Conservation (phyloP, 495 filamentous ascomycete species). For the Collariella sp. region DNA sequence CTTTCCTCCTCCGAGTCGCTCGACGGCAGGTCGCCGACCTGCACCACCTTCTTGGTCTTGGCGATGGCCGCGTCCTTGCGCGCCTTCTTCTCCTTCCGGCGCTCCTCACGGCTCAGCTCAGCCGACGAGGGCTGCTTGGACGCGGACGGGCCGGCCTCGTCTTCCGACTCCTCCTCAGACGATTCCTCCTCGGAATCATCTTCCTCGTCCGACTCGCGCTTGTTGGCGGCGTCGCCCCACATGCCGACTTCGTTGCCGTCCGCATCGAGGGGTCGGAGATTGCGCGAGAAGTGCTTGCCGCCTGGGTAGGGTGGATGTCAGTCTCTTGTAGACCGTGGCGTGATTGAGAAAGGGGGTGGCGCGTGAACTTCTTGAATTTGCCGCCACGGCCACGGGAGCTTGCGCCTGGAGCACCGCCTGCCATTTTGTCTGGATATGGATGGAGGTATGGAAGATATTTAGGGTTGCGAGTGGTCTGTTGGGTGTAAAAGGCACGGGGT, state of each 20-base stretch:
- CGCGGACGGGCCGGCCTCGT: conserved; percentile 21
- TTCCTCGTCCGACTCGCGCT: conserved; percentile 43
- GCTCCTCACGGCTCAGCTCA: conserved; percentile 71
- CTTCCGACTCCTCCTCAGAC: conserved; percentile 25
- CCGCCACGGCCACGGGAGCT: conserved; percentile 67
- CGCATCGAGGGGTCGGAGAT: conserved; percentile 75
- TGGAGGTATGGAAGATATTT: conserved; percentile 10
- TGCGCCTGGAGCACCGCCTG: conserved; percentile 47
- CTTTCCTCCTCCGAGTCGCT: conserved; percentile 56
- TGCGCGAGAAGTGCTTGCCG: conserved; percentile 87
- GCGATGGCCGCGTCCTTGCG: conserved; percentile 82
- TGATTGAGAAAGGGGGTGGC: conserved; percentile 26
- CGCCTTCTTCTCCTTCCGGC: conserved; percentile 79
- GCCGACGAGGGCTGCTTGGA: conserved; percentile 30
- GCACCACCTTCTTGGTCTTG: conserved; percentile 53
- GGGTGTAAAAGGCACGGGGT: conserved; percentile 15
- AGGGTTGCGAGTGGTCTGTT: background rate
- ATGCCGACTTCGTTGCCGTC: conserved; percentile 72
- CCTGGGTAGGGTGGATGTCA: conserved; percentile 41
- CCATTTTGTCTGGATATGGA: conserved; percentile 53
- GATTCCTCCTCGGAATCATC: conserved; percentile 34
- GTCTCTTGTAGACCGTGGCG: background rate
- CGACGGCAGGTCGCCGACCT: conserved; percentile 76
- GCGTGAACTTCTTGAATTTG: conserved; percentile 87
- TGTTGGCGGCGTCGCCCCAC: conserved; percentile 49